Evolutionary conservation across 1,139 yeast species (phyloP), one percentile per base, ranked within the genome.

Genomic region (Candida buenavistaensis): DNA sequence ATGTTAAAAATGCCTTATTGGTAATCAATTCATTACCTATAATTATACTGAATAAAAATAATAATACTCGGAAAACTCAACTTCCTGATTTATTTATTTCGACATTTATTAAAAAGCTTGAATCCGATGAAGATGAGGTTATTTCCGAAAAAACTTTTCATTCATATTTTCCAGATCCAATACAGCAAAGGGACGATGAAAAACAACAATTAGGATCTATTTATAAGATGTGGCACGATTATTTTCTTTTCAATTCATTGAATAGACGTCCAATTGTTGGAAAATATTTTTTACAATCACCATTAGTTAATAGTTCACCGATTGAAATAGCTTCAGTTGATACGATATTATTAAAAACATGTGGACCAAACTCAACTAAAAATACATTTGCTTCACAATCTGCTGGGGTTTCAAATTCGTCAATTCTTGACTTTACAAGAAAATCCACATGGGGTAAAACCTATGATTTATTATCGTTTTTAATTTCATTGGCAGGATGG

Each of bases 361-460:
- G 36, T 23, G 68, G 70, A 1, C 60, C 65, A 0, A 40, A 47
- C 8, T 55, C 68, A 0, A 29, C 49, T 1, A 64, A 59, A 39
- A 46, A 50, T 14, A 38, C 50, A 10, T 41, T 65, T 21, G 55
- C 72, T 1, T 58, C 69, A 3, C 67, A 56, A 40, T 64, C 72
- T 1, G 50, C 62, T 1, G 63, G 64, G 3, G 34, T 44, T 5
- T 46, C 59, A 4, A 45, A 54, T 31, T 40, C 55, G 10, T 61
- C 70, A 1, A 47, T 66, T 3, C 40, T 64, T 14, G 70, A 67
- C 36, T 68, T 66, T 41, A 51, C 54, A 27, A 50, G 51, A 30
- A 58, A 51, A 23, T 64, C 72, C 0, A 64, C 72, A 2, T 68
- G 74, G 73, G 75, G 75, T 5, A 55, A 70, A 36, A 52, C 65